These are phyloP conservation scores for Kalmanozyma brasiliensis DNA, from an alignment of 1,284 basidiomycete species.

Conservation along the genomic window DNA sequence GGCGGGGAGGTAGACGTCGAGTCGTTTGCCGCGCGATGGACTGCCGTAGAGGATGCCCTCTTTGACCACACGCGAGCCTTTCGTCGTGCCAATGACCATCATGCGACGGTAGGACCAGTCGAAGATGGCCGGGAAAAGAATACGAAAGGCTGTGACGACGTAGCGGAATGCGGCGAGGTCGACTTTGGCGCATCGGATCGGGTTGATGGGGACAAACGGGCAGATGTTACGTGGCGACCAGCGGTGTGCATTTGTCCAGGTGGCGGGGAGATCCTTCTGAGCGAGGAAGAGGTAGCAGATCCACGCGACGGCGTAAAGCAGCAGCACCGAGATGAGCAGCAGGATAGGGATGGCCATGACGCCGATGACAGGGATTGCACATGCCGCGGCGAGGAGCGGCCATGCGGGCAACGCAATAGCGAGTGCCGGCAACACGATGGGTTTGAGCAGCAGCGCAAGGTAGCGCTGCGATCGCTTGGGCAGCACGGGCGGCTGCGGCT, in stretches of 20 bases:
- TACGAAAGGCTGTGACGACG: slow-evolving; percentile 46
- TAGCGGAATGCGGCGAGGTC: slow-evolving; percentile 56
- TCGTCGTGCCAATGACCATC: slow-evolving; percentile 64
- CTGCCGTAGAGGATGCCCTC: slow-evolving; percentile 64
- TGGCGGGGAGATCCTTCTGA: slow-evolving; percentile 61
- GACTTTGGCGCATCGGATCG: slow-evolving; percentile 62
- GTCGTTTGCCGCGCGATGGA: slow-evolving; percentile 42
- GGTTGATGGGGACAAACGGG: slow-evolving; percentile 64
- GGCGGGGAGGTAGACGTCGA: slow-evolving; percentile 64
- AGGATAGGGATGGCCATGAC: slow-evolving; percentile 66
- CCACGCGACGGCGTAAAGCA: slow-evolving; percentile 66
- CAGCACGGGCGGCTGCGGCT: slow-evolving; percentile 22
- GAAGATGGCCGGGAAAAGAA: slow-evolving; percentile 58
- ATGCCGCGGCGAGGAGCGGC: slow-evolving; percentile 55
- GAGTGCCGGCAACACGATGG: slow-evolving; percentile 50
- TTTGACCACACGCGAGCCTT: slow-evolving; percentile 55
- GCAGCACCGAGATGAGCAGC: slow-evolving; percentile 53
- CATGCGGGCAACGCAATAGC: slow-evolving; percentile 54
- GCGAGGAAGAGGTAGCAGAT: slow-evolving; percentile 65
- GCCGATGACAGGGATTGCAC: slow-evolving; percentile 57
- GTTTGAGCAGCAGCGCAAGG: slow-evolving; percentile 46
- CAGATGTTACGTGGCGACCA: slow-evolving; percentile 29
- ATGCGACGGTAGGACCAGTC: slow-evolving; percentile 64
- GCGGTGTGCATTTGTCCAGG: slow-evolving; percentile 20
- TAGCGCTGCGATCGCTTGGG: slow-evolving; percentile 40